phyloP scores from a whole-genome alignment of 106 monocot genomes.

The Amphibolis antarctica region DNA sequence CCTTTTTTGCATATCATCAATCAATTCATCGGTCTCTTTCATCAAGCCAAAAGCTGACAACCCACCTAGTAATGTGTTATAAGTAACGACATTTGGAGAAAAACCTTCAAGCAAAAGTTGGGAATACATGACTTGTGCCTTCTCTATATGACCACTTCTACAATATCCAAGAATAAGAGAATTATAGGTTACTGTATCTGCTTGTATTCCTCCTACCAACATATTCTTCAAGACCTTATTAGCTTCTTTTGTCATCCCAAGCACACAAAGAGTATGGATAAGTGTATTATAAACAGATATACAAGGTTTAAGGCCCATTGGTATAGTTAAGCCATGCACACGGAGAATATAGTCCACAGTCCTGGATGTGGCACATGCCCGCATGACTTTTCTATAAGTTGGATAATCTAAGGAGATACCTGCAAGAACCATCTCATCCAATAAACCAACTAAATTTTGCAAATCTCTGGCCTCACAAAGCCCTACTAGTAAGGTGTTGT shows the following conservation, averaged over 20 bases:
- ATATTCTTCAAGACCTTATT: conserved; percentile 39
- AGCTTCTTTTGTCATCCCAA: conserved; percentile 66
- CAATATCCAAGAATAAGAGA: conserved; percentile 69
- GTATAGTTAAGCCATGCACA: conserved; percentile 37
- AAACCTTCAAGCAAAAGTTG: conserved; percentile 45
- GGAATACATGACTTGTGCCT: conserved; percentile 40
- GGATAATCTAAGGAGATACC: conserved; percentile 32
- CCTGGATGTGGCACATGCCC: conserved; percentile 40
- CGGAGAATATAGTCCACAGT: conserved; percentile 40
- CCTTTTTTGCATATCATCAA: conserved; percentile 51
- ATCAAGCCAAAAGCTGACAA: conserved; percentile 46
- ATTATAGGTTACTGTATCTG: conserved; percentile 50
- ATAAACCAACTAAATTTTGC: conserved; percentile 29
- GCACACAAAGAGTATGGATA: conserved; percentile 47
- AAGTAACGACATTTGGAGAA: conserved; percentile 55
- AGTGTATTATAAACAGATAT: conserved; percentile 49
- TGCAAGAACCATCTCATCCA: conserved; percentile 50
- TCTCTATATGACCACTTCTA: conserved; percentile 54
- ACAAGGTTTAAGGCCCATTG: conserved; percentile 50
- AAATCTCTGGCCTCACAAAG: conserved; percentile 32
- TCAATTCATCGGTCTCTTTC: conserved; percentile 38
- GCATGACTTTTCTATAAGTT: conserved; percentile 42
- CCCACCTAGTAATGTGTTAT: conserved; percentile 53
- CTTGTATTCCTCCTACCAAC: conserved; percentile 38
- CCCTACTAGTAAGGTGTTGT: conserved; percentile 38